Base-by-base conservation (phyloP, 2,329 filamentous ascomycete species). In the Paecilomyces dactylethromorphus region DNA sequence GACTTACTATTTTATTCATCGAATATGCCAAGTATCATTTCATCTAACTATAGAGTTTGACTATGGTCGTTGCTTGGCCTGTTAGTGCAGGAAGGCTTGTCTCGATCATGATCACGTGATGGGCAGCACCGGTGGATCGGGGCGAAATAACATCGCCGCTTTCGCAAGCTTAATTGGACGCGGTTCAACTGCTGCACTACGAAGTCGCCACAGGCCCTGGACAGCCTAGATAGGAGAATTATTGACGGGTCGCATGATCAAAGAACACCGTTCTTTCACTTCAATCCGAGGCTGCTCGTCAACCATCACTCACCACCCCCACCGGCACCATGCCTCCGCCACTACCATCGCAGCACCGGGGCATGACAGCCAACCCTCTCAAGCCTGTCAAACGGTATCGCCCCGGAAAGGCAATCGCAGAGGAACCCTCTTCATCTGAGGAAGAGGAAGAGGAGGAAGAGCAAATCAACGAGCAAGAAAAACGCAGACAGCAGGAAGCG, bases 341-440 rank as follows among this genome's bases (percentile, higher is more conserved):
- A 6, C 71, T 78, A 55, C 74, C 75, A 18, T 75, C 74, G 51
- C 66, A 67, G 21, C 73, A 75, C 60, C 73, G 76, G 61, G 89
- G 90, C 69, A 96, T 97, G 90, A 97, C 93, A 63, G 92, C 92
- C 62, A 96, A 97, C 70, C 92, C 91, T 3, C 78, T 88, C 59
- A 87, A 87, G 72, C 90, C 91, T 24, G 85, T 70, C 33, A 65
- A 87, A 65, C 89, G 94, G 59, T 89, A 97, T 69, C 87, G 92
- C 59, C 88, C 93, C 15, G 93, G 94, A 64, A 97, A 97, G 74
- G 80, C 87, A 55, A 67, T 80, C 39, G 74, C 75, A 13, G 79
- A 82, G 58, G 77, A 79, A 57, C 69, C 70, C 3, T 79, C 76
- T 7, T 80, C 77, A 2, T 77, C 77, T 2, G 79, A 80, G 57